These are phyloP conservation scores for Fusarium torreyae DNA, from an alignment of 2,329 filamentous ascomycete genomes.

Conservation along the genomic window DNA sequence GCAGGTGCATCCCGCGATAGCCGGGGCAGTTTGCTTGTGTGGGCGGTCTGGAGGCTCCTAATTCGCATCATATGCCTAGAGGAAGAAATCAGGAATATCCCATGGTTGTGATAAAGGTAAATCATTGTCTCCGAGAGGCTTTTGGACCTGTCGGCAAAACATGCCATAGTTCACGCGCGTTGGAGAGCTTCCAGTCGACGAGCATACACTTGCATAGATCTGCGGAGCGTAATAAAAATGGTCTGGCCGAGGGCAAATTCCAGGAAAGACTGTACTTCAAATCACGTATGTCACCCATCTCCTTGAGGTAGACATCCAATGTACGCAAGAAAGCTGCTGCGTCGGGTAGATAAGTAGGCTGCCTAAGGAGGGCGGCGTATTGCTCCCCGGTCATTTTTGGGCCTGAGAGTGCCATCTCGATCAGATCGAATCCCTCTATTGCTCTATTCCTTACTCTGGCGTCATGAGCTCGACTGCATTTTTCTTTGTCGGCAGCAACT, in stretches of 20 bases:
- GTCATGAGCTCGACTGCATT: too few species aligned
- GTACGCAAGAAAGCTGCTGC: not conserved
- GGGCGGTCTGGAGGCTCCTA: not conserved
- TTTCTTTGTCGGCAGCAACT: too few species aligned
- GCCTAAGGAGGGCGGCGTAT: not conserved
- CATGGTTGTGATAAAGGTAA: not conserved
- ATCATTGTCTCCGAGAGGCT: too few species aligned
- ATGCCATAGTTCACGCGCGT: too few species aligned
- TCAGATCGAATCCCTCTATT: not conserved
- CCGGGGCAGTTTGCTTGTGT: not conserved
- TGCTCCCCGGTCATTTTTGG: not conserved
- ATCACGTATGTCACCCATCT: not conserved
- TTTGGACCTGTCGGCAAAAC: not conserved
- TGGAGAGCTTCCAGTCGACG: not conserved
- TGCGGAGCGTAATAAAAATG: not conserved
- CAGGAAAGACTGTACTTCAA: not conserved
- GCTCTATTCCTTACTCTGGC: not conserved
- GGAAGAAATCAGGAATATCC: not conserved
- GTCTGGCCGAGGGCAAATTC: not conserved
- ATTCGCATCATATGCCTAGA: not conserved
- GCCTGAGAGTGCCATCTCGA: not conserved
- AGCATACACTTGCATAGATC: constrained; percentile 2
- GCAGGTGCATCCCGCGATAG: not conserved
- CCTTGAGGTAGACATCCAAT: not conserved
- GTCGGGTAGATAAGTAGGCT: not conserved